phyloP scores from a whole-genome alignment of 495 filamentous ascomycete genomes.

The Penicillium coffeae region DNA sequence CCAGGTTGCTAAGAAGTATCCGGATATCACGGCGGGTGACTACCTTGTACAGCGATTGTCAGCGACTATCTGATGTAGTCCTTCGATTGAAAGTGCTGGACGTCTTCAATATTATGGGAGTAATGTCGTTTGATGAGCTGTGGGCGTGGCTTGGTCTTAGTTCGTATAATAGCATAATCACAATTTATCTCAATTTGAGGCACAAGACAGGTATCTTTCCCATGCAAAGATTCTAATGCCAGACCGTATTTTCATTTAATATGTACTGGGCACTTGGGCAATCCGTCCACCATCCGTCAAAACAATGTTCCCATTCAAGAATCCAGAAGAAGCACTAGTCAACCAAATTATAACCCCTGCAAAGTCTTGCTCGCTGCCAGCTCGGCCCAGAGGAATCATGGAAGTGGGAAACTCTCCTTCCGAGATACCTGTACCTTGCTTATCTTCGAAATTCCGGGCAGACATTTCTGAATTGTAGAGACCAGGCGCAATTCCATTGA shows the following conservation, averaged over 20 bases:
- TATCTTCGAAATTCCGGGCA: slow-evolving; percentile 21
- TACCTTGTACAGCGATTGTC: slow-evolving; percentile 78
- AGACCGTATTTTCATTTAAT: slow-evolving; percentile 35
- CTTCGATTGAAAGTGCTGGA: neutral
- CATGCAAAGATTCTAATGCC: too few species aligned
- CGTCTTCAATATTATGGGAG: too few species aligned
- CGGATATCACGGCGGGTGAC: slow-evolving; percentile 71
- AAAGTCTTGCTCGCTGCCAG: slow-evolving; percentile 60
- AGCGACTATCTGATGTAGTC: slow-evolving; percentile 47
- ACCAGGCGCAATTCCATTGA: slow-evolving; percentile 66
- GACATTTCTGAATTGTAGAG: slow-evolving; percentile 65
- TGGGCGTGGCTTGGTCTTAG: too few species aligned
- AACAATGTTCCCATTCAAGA: slow-evolving; percentile 55
- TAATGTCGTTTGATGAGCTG: too few species aligned
- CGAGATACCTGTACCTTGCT: slow-evolving; percentile 21
- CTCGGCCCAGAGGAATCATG: slow-evolving; percentile 49
- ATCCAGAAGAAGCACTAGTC: slow-evolving; percentile 57
- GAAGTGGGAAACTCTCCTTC: slow-evolving; percentile 41
- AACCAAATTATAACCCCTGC: slow-evolving; percentile 60
- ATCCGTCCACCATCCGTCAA: slow-evolving; percentile 59
- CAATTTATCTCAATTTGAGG: too few species aligned
- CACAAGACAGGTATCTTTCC: too few species aligned
- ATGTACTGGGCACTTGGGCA: slow-evolving; percentile 41
- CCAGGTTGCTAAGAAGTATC: slow-evolving; percentile 67
- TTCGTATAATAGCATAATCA: too few species aligned